Conservation (phyloP, 495 filamentous ascomycete species). For the Evernia prunastri region DNA sequence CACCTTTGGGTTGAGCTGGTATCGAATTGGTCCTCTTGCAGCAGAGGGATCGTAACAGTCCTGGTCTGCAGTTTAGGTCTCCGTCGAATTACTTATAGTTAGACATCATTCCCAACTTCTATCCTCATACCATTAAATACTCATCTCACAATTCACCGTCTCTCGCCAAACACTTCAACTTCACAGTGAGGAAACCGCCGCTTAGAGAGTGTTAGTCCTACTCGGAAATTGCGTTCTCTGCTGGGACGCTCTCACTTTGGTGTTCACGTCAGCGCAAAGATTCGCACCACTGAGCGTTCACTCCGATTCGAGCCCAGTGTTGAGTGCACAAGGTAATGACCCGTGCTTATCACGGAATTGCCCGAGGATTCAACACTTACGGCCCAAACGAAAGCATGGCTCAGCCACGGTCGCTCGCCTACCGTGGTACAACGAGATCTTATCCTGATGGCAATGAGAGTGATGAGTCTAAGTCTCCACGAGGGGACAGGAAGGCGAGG, state of each 20-base stretch:
- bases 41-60: not conserved
- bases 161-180: not conserved
- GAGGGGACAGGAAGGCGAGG: constrained; percentile 28
- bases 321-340: constrained; percentile 13
- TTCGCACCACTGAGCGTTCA: not conserved
- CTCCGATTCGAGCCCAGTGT: constrained; percentile 1
- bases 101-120: constrained; percentile 5
- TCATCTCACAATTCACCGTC: not conserved
- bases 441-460: constrained; percentile 16
- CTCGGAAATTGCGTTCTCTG: not conserved
- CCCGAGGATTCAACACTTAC: constrained; percentile 1
- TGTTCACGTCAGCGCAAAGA: not conserved
- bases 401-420: constrained; percentile 10
- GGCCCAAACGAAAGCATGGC: constrained; percentile 13
- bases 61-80: not conserved
- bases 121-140: not conserved
- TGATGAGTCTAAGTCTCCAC: constrained; percentile 11
- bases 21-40: constrained; percentile 10
- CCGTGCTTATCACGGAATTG: constrained; percentile 6
- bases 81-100: constrained; percentile 5
- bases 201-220: not conserved
- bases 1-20: not conserved
- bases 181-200: no score
- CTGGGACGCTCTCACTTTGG: not conserved
- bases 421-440: constrained; percentile 13